Percentiles rank a stretch among this genome's conserved stretches.
phyloP scores from a whole-genome alignment of 306 rosid species.

The Castanospermum australe region DNA sequence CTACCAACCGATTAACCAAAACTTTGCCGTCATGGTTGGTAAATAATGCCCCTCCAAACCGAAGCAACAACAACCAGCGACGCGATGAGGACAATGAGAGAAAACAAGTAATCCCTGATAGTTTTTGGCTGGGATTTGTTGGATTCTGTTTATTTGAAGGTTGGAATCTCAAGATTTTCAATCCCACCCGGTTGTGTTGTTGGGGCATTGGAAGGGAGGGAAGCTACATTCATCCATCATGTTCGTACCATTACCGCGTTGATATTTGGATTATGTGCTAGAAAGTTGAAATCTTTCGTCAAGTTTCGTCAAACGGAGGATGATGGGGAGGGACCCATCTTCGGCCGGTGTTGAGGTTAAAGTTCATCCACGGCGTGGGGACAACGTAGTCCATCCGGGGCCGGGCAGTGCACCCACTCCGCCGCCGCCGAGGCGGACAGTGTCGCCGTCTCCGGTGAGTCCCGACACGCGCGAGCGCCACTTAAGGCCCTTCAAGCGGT shows the following conservation, averaged over 20 bases:
- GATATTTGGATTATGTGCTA: background rate
- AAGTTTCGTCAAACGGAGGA: background rate
- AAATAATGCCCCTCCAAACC: conserved; percentile 5
- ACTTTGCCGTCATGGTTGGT: background rate
- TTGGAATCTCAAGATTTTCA: background rate
- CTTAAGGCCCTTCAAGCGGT: conserved; percentile 32
- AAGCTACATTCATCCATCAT: background rate
- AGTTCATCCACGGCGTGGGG: conserved; percentile 20
- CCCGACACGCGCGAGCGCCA: background rate
- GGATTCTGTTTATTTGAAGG: no score
- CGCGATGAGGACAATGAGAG: no score
- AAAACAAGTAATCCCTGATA: no score
- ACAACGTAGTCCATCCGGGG: conserved; percentile 15
- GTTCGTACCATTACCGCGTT: background rate
- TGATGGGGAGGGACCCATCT: conserved; percentile 35
- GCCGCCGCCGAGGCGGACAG: background rate
- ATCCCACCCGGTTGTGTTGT: background rate
- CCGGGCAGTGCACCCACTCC: background rate
- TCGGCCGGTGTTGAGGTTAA: conserved; percentile 23
- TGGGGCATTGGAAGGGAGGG: no score
- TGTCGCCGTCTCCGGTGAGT: background rate
- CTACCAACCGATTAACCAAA: background rate
- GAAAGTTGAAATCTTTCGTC: conserved; percentile 17
- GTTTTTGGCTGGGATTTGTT: no score
- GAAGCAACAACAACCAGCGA: background rate